Evolutionary conservation across 106 monocot species (phyloP), one percentile per base, ranked within the genome.

Genomic region (Dendrobium chrysotoxum): DNA sequence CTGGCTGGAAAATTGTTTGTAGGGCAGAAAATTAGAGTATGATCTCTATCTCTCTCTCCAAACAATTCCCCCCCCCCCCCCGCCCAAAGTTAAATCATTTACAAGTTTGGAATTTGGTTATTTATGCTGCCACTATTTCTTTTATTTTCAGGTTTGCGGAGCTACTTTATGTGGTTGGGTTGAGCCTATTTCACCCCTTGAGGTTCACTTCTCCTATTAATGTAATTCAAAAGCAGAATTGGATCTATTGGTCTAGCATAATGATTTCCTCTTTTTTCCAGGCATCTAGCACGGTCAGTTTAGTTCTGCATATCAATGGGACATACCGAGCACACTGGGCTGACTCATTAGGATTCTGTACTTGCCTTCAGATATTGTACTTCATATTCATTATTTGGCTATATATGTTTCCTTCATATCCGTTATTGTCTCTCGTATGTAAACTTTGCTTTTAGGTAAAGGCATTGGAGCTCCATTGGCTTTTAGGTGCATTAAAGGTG

Each of bases 1-100:
- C 38, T 40, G 35, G 71, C 85, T 80, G 85, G 89, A 41, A 98
- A 92, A 78, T 66, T 98, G 31, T 94, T 94, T 86, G 72, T 92
- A 75, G 97, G 97, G 20, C 97, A 98, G 85, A 98, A 94, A 80
- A 90, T 98, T 80, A 87, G 94, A 92, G 97, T 98, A 94, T 40
- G 53, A 17, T 7, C 17, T 4, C 28, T 1, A 28, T 54, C 12
- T 9, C 76, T 31, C 23, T 23, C 28, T 5, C 28, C 28, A n/a
- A n/a, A n/a, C n/a, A n/a, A n/a, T n/a, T n/a, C 35, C 0, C 3
- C 3, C 35, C 35, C 35, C 3, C 35, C 2, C 53, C 13, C 66
- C 18, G 11, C 18, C 53, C 4, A 12, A 13, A 2, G 35, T 35
- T 35, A 35, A 35, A 35, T 35, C 3, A 35, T 35, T 35, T 35